These are phyloP conservation scores for Pleurozium schreberi DNA, from an alignment of 225 moss, liverwort and hornwort species.

Conservation along the genomic window DNA sequence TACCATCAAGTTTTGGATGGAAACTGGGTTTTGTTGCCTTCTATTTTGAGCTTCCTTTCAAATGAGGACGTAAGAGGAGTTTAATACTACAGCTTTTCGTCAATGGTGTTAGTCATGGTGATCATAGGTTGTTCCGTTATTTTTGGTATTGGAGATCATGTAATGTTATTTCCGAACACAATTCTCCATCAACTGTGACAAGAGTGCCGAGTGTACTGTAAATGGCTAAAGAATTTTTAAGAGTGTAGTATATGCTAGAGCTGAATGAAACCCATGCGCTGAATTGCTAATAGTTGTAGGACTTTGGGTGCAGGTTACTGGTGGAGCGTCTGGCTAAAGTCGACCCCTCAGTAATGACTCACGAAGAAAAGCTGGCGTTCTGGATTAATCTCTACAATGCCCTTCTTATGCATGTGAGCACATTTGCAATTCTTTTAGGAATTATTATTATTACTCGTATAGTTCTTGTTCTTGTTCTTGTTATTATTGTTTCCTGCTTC, in stretches of 20 bases:
- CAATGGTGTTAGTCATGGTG: background rate
- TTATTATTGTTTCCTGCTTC: background rate
- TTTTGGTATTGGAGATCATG: too few relatives aligned
- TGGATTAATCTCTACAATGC: conserved; percentile 98
- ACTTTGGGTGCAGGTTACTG: conserved; percentile 32
- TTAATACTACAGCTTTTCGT: background rate
- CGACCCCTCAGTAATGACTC: conserved; percentile 50
- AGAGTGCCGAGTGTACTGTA: background rate
- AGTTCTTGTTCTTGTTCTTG: background rate
- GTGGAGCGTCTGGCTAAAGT: conserved; percentile 65
- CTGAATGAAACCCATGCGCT: background rate
- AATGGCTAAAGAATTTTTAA: too few relatives aligned
- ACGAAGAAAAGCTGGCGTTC: conserved; percentile 83
- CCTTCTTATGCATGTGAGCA: conserved; percentile 85
- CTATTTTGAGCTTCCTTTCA: background rate
- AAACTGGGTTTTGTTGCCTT: background rate
- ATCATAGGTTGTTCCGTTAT: background rate
- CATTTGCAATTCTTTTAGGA: background rate
- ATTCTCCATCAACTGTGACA: background rate
- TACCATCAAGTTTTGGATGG: background rate
- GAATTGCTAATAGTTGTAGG: background rate
- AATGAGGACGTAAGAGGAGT: background rate
- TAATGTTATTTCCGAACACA: background rate
- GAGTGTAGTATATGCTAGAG: too few relatives aligned
- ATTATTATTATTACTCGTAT: fast-evolving